Base-by-base conservation (phyloP, 169 alveolate species). In the Prorocentrum cordatum region DNA sequence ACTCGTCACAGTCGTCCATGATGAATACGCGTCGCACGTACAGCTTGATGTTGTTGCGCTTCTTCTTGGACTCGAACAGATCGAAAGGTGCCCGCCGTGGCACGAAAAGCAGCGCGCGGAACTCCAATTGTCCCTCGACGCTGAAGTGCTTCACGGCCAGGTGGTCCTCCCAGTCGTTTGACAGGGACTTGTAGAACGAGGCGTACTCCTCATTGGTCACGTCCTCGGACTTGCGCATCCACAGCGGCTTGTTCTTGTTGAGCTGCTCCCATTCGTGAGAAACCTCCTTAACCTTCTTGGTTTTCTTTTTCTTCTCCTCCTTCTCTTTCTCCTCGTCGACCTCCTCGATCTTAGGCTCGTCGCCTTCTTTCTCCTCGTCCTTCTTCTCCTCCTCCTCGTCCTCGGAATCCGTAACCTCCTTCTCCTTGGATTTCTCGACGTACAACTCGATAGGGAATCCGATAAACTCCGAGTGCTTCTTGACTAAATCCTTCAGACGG, bases 31-130 rank as follows among this genome's bases (percentile, higher is more conserved):
- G n/a, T n/a, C n/a, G n/a, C n/a, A n/a, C n/a, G n/a, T n/a, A n/a
- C n/a, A n/a, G n/a, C n/a, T n/a, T n/a, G n/a, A n/a, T n/a, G n/a
- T n/a, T n/a, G n/a, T n/a, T n/a, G n/a, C n/a, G n/a, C n/a, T n/a
- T n/a, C n/a, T n/a, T n/a, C n/a, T n/a, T n/a, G n/a, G n/a, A n/a
- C n/a, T n/a, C n/a, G n/a, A n/a, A n/a, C 93, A 98, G 95, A 92
- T 98, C 99, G 96, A 98, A 98, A 62, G 99, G 99, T 54, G 99
- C 99, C 92, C 99, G 94, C 95, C 97, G 97, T 71, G 99, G 99
- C 36, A 98, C 96, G 95, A 98, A 98, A 80, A 98, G 98, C 66
- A 98, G 94, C 18, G 99, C 99, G 94, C 96, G 97, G 96, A 98
- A 98, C 94, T 98, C 99, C 26, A 98, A 95, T 92, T 98, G 99